Conservation (phyloP, 2,329 filamentous ascomycete species). For the Fusarium aywerte region DNA sequence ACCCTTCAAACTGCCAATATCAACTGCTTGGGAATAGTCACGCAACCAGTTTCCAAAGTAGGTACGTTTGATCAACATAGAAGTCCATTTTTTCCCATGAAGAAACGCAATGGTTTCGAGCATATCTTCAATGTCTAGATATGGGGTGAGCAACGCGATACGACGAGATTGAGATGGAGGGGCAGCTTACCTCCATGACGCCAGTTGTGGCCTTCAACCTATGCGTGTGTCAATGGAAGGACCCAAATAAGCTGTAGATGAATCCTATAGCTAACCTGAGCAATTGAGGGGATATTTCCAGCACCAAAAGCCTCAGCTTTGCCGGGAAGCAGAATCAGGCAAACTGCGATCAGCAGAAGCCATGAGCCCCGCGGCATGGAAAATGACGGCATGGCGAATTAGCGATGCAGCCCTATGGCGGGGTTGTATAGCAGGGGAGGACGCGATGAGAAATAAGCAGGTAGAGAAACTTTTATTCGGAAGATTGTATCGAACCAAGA, state of each 20-base stretch:
- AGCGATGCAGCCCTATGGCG: conserved; percentile 42
- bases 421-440: conserved; percentile 31
- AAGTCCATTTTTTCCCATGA: conserved; percentile 85
- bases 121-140: conserved; percentile 79
- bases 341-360: conserved; percentile 61
- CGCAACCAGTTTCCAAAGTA: conserved; percentile 91
- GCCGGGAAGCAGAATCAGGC: conserved; percentile 67
- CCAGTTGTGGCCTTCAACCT: conserved; percentile 76
- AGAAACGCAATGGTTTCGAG: conserved; percentile 81
- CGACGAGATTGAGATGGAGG: conserved; percentile 10
- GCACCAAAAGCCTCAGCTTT: conserved; percentile 72
- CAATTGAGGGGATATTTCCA: conserved; percentile 76
- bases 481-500: not conserved
- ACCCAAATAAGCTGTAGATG: not conserved
- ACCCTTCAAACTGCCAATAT: conserved; percentile 81
- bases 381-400: conserved; percentile 59
- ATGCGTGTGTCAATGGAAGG: conserved; percentile 37
- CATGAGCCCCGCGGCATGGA: conserved; percentile 60
- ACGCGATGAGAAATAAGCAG: conserved; percentile 1
- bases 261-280: conserved; percentile 51
- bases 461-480: not conserved
- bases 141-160: conserved; percentile 24
- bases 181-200: conserved; percentile 68
- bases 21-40: conserved; percentile 86
- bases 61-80: conserved; percentile 78